phyloP scores from a whole-genome alignment of 192 early-diverging fungal species.

The Podila clonocystis region DNA sequence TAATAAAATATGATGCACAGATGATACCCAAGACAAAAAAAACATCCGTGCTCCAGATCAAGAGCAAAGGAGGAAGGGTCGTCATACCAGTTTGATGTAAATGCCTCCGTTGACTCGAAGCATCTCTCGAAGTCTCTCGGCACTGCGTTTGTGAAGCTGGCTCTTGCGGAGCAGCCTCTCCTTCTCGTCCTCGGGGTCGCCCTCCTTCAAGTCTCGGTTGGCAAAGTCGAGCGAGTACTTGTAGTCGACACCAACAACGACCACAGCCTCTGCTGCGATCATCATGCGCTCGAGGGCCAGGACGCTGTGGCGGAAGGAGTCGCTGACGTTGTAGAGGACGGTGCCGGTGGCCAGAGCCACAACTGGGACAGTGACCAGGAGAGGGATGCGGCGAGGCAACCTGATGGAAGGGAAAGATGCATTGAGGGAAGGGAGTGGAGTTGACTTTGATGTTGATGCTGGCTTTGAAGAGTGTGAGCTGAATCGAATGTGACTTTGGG shows the following conservation, averaged over 20 bases:
- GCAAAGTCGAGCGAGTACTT: constrained; percentile 40
- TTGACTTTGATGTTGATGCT: not conserved
- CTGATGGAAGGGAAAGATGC: not conserved
- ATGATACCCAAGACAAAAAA: not conserved
- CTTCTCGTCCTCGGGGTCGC: constrained; percentile 19
- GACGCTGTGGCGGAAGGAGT: constrained; percentile 30
- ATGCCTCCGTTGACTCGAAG: constrained; percentile 45
- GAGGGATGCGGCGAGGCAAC: constrained; percentile 18
- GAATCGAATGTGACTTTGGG: constrained; percentile 6
- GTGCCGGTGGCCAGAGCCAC: constrained; percentile 18
- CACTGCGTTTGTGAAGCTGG: constrained; percentile 37
- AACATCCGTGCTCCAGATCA: not conserved
- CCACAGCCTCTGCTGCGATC: constrained; percentile 36
- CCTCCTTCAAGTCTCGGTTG: constrained; percentile 32
- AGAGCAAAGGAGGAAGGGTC: not conserved
- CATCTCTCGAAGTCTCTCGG: constrained; percentile 36
- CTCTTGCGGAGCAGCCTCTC: constrained; percentile 35
- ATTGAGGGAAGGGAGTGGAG: not conserved
- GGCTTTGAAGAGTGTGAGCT: constrained; percentile 1
- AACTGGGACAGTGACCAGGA: constrained; percentile 20
- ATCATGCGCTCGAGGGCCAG: constrained; percentile 34
- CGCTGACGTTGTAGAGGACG: constrained; percentile 31
- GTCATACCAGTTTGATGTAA: constrained; percentile 48
- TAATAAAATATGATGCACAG: not conserved
- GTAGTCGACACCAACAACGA: constrained; percentile 37